A percentile compares a stretch with the other conserved stretches of the same genome.
These are phyloP conservation scores for Penicillium sp. DNA, from an alignment of 2,329 filamentous ascomycete species.

Conservation along the genomic window DNA sequence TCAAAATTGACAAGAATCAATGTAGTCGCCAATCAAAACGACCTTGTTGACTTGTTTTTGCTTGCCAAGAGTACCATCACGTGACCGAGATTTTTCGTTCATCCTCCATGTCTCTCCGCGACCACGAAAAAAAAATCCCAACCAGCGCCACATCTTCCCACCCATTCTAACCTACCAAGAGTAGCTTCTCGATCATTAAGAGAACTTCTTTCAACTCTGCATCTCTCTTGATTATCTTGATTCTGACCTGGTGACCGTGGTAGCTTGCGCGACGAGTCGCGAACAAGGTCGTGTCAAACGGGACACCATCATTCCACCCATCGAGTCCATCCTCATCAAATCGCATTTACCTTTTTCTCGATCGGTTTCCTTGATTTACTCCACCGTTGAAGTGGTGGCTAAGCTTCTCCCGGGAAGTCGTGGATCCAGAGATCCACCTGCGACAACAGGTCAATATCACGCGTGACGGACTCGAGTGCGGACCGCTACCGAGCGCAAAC, in stretches of 20 bases:
- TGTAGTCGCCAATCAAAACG: neutral
- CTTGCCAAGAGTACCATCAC: constrained; percentile 4
- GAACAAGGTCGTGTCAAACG: constrained; percentile 20
- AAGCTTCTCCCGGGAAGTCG: neutral
- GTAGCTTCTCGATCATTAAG: constrained; percentile 1
- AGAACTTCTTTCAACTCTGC: neutral
- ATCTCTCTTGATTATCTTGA: neutral
- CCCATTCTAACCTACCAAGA: neutral
- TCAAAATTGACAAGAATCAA: neutral
- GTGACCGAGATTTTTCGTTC: constrained; percentile 14
- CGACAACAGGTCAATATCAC: neutral
- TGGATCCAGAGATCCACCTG: neutral
- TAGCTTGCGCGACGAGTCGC: constrained; percentile 20
- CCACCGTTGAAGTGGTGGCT: neutral
- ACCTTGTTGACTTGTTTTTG: neutral
- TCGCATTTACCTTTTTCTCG: constrained; percentile 1
- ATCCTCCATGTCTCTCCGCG: constrained; percentile 7
- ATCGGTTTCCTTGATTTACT: neutral
- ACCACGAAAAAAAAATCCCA: constrained; percentile 1
- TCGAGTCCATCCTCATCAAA: constrained; percentile 9
- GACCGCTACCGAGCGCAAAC: neutral
- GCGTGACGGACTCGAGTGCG: constrained; percentile 4
- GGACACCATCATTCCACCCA: constrained; percentile 2
- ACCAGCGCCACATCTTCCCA: constrained; percentile 3
- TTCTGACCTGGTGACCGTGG: constrained; percentile 1